A percentile compares a stretch with the other conserved stretches of the same genome.
These are phyloP conservation scores for Agastache rugosa DNA, from an alignment of 257 asterid genomes.

Conservation along the genomic window DNA sequence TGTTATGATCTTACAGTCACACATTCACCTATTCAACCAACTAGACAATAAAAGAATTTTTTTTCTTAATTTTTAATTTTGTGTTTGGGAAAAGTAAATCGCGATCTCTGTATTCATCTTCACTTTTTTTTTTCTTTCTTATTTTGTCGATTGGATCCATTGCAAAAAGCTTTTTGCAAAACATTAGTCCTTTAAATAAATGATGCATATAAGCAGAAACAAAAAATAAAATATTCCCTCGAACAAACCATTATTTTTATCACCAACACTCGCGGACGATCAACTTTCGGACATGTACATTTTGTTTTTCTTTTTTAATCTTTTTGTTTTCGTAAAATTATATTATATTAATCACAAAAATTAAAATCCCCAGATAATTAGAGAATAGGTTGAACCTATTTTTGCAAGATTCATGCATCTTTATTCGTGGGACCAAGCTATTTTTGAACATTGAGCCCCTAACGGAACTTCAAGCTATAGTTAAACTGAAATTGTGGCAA, in stretches of 20 bases:
- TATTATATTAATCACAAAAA: background rate
- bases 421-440: constrained; percentile 41
- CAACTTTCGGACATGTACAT: background rate
- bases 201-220: too few relatives aligned
- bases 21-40: too few relatives aligned
- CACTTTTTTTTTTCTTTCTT: too few relatives aligned
- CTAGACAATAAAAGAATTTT: too few relatives aligned
- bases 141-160: too few relatives aligned
- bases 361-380: background rate
- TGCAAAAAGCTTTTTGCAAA: background rate
- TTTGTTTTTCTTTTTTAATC: too few relatives aligned
- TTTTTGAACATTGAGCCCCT: constrained; percentile 34
- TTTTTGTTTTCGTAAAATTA: background rate
- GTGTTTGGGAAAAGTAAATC: too few relatives aligned
- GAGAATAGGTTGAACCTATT: background rate
- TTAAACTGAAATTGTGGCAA: constrained; percentile 30
- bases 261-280: background rate
- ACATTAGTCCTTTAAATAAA: background rate
- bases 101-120: too few relatives aligned
- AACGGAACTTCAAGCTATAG: constrained; percentile 6
- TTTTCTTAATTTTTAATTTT: too few relatives aligned
- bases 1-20: too few relatives aligned
- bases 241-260: background rate
- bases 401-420: background rate
- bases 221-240: background rate